Evolutionary conservation across 495 filamentous ascomycete species (phyloP).

Genomic region (Penicillium dipodomyicola): DNA sequence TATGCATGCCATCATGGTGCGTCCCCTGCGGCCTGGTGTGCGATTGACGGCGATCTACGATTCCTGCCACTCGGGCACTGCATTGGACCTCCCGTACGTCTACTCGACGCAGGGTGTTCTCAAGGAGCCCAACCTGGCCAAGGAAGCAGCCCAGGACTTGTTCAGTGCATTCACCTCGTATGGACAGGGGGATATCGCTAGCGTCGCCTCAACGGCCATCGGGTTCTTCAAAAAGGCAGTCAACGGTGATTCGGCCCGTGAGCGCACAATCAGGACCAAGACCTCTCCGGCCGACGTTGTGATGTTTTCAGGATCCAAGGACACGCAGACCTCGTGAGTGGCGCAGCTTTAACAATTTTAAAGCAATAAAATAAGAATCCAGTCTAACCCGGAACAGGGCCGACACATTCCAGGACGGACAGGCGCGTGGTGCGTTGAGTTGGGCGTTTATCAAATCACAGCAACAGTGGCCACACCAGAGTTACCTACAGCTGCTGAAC

Average conservation of each 20-base stretch:
- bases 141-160: constrained; percentile 91
- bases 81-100: constrained; percentile 93
- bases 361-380: not conserved
- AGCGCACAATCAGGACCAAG: constrained; percentile 78
- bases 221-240: constrained; percentile 92
- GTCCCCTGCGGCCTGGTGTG: constrained; percentile 77
- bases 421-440: constrained; percentile 95
- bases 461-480: constrained; percentile 93
- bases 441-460: constrained; percentile 93
- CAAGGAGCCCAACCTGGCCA: constrained; percentile 96
- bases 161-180: constrained; percentile 85
- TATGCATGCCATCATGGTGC: constrained; percentile 96
- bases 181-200: constrained; percentile 78
- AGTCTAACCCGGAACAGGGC: constrained; percentile 24
- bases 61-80: constrained; percentile 95
- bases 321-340: constrained; percentile 73
- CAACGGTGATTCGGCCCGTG: constrained; percentile 71
- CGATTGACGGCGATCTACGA: constrained; percentile 96
- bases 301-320: constrained; percentile 97
- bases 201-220: constrained; percentile 75
- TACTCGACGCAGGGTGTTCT: constrained; percentile 93
- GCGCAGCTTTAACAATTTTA: not conserved
- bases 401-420: constrained; percentile 55
- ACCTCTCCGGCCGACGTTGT: constrained; percentile 94
- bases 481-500: constrained; percentile 91